phyloP scores from a whole-genome alignment of 805 yeast genomes.

The Candida taoyuanica region DNA sequence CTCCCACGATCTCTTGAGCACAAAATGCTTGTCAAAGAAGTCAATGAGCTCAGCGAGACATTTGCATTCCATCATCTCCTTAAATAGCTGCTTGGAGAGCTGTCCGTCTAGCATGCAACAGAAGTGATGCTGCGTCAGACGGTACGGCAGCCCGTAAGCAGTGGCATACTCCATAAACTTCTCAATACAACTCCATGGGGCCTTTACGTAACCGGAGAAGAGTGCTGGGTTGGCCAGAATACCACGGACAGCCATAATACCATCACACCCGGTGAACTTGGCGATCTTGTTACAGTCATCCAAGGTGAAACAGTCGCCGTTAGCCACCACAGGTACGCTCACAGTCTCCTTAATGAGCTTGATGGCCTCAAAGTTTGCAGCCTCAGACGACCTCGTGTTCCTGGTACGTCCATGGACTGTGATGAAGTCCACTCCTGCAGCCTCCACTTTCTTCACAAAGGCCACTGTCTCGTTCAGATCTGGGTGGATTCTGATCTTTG shows the following conservation, averaged over 20 bases:
- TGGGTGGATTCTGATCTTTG: conserved; percentile 84
- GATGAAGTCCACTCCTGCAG: conserved; percentile 87
- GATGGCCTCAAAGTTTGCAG: conserved; percentile 82
- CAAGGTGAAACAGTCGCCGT: conserved; percentile 84
- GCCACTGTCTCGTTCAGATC: conserved; percentile 67
- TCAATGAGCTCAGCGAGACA: conserved; percentile 64
- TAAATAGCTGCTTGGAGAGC: conserved; percentile 42
- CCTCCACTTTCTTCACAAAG: conserved; percentile 71
- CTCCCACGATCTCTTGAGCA: conserved; percentile 63
- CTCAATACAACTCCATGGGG: conserved; percentile 94
- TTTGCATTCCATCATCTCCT: conserved; percentile 59
- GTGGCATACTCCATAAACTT: conserved; percentile 73
- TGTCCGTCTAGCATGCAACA: conserved; percentile 75
- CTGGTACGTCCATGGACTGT: conserved; percentile 93
- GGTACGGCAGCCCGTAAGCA: conserved; percentile 79
- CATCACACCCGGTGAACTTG: conserved; percentile 71
- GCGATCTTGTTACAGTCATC: conserved; percentile 63
- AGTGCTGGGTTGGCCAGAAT: conserved; percentile 80
- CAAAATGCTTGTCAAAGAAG: conserved; percentile 74
- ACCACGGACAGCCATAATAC: conserved; percentile 96
- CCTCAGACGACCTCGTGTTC: conserved; percentile 76
- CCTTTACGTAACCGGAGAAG: conserved; percentile 64
- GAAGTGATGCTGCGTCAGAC: conserved; percentile 82
- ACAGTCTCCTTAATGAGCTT: conserved; percentile 47
- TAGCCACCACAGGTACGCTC: conserved; percentile 83